These are phyloP conservation scores for Secale cereale DNA, from an alignment of 176 grass and related monocot genomes.

Conservation along the genomic window DNA sequence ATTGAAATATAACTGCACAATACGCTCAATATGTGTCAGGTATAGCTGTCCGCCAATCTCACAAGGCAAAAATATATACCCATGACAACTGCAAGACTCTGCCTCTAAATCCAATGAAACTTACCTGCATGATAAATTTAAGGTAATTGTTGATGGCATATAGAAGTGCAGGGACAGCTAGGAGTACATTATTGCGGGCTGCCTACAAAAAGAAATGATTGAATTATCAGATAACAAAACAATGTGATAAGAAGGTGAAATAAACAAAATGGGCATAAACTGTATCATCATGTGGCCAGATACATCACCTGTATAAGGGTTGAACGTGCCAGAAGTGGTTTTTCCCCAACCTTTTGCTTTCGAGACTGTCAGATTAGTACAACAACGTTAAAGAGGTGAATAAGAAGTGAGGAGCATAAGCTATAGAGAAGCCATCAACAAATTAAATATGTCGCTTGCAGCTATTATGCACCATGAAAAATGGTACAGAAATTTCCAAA, in stretches of 20 bases:
- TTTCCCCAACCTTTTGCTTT: slow-evolving; percentile 94
- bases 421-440: background rate
- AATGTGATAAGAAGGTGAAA: background rate
- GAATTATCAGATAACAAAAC: slow-evolving; percentile 8
- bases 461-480: background rate
- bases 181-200: slow-evolving; percentile 90
- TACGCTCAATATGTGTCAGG: slow-evolving; percentile 25
- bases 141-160: slow-evolving; percentile 99
- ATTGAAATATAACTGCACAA: slow-evolving; percentile 96
- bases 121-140: slow-evolving; percentile 99
- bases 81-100: background rate
- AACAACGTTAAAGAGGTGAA: slow-evolving; percentile 7
- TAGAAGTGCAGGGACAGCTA: slow-evolving; percentile 89
- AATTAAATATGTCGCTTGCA: background rate
- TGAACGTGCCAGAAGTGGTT: slow-evolving; percentile 82
- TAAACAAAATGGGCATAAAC: background rate
- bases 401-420: background rate
- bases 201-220: slow-evolving; percentile 57
- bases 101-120: slow-evolving; percentile 13
- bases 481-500: background rate
- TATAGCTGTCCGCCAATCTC: background rate
- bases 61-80: slow-evolving; percentile 23
- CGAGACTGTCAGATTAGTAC: slow-evolving; percentile 65
- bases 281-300: background rate
- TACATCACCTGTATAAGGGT: slow-evolving; percentile 82